Percentiles rank a stretch among this genome's conserved stretches.
These are phyloP conservation scores for Gynandropsis gynandra DNA, from an alignment of 345 rosid genomes.

Conservation along the genomic window DNA sequence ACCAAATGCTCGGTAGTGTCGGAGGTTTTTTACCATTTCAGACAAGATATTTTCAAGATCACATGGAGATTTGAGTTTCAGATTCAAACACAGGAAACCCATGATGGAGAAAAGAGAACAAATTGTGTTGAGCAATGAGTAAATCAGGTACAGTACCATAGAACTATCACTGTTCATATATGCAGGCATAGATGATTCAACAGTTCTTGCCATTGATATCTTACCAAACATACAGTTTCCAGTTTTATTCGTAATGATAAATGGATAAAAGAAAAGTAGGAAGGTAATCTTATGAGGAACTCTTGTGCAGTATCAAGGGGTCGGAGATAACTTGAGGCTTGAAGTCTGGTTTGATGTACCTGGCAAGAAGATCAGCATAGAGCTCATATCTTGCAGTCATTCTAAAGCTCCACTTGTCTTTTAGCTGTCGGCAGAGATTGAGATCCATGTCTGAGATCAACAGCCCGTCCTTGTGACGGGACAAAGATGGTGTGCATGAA, in stretches of 20 bases:
- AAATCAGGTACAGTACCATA: neutral
- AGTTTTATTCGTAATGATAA: constrained; percentile 9
- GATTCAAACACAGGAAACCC: no score
- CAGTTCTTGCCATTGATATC: constrained; percentile 4
- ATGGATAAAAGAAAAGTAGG: neutral
- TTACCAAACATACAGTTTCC: neutral
- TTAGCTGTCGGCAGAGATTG: constrained; percentile 82
- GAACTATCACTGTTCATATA: constrained; percentile 1
- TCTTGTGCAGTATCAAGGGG: constrained; percentile 64
- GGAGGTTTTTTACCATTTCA: no score
- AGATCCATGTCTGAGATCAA: constrained; percentile 84
- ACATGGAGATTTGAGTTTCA: no score
- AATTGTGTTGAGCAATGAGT: neutral
- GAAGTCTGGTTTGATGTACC: constrained; percentile 61
- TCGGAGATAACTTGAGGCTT: constrained; percentile 72
- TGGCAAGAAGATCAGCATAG: constrained; percentile 50
- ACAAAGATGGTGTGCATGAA: constrained; percentile 81
- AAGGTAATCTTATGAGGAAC: constrained; percentile 27
- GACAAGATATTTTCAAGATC: no score
- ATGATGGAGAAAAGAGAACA: no score
- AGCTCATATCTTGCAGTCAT: constrained; percentile 81
- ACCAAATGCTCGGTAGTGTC: no score
- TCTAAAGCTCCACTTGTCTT: constrained; percentile 93
- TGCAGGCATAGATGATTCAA: constrained; percentile 5
- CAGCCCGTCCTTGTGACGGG: constrained; percentile 71